phyloP scores from a whole-genome alignment of 2,329 filamentous ascomycete genomes.

The Penicillium corylophilum region DNA sequence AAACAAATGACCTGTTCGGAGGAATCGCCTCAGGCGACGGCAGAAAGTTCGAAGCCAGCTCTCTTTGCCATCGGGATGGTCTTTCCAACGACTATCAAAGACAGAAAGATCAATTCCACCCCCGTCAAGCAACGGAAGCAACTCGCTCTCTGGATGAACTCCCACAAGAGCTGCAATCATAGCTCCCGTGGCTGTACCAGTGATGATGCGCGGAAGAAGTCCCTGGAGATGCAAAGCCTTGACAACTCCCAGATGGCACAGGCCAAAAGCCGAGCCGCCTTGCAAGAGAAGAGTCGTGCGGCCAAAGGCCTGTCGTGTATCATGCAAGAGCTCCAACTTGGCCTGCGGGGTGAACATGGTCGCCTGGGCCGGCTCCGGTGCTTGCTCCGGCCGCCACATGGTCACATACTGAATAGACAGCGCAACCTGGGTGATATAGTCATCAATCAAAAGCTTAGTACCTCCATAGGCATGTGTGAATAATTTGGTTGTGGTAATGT shows the following conservation, averaged over 20 bases:
- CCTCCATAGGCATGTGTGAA: constrained; percentile 85
- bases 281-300: constrained; percentile 82
- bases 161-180: constrained; percentile 85
- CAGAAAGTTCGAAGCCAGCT: constrained; percentile 58
- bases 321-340: constrained; percentile 82
- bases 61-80: constrained; percentile 24
- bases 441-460: constrained; percentile 86
- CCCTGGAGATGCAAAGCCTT: constrained; percentile 80
- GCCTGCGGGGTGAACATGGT: constrained; percentile 66
- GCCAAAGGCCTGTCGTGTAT: constrained; percentile 84
- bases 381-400: constrained; percentile 59
- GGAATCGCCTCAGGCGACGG: constrained; percentile 67
- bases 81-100: constrained; percentile 56
- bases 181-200: constrained; percentile 85
- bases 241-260: constrained; percentile 87
- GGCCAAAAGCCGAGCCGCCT: constrained; percentile 85
- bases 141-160: constrained; percentile 81
- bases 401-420: constrained; percentile 76
- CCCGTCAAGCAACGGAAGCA: constrained; percentile 72
- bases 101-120: constrained; percentile 80
- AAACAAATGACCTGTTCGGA: constrained; percentile 76
- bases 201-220: constrained; percentile 83
- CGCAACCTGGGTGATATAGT: constrained; percentile 84
- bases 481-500: constrained; percentile 77
- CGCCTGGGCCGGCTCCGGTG: constrained; percentile 47